Conservation (phyloP, 305 asterid species). For the Fraxinus greggii region DNA sequence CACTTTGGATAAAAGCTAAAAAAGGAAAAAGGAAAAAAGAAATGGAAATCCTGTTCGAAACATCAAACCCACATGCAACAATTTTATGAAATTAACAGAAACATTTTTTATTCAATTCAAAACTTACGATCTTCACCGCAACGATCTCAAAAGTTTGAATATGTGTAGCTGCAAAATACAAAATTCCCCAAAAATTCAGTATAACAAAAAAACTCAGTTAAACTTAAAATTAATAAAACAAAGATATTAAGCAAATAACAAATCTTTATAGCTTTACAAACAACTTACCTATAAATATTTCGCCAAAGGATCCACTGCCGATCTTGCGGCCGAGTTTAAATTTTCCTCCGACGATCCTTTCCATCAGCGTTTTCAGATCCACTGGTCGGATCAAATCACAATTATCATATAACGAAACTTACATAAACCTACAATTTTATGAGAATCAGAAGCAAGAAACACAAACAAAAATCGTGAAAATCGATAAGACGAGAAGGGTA, state of each 20-base stretch:
- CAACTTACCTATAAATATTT: conserved; percentile 67
- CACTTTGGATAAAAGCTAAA: not conserved
- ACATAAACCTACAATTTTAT: conserved; percentile 3
- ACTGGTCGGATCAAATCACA: conserved; percentile 29
- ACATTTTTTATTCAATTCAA: not conserved
- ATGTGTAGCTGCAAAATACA: conserved; percentile 72
- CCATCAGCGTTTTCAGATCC: conserved; percentile 50
- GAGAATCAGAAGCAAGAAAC: conserved; percentile 4
- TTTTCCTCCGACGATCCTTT: conserved; percentile 83
- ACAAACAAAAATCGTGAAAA: conserved; percentile 9
- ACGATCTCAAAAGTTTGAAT: conserved; percentile 84
- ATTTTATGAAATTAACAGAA: conserved; percentile 3
- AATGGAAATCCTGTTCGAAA: not conserved
- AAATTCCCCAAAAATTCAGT: not conserved
- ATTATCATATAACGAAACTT: conserved; percentile 35
- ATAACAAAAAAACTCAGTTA: conserved; percentile 9
- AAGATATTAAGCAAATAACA: not conserved
- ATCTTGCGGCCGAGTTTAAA: conserved; percentile 95
- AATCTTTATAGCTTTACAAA: not conserved
- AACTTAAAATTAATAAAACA: not conserved
- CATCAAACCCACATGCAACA: not conserved
- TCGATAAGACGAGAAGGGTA: not conserved
- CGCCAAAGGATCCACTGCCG: conserved; percentile 96
- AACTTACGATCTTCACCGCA: conserved; percentile 91
- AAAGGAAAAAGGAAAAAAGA: not conserved